Percentiles rank a stretch among this genome's conserved stretches.
Evolutionary conservation across 148 eudicot species (phyloP).

Genomic region (Talinum fruticosum): DNA sequence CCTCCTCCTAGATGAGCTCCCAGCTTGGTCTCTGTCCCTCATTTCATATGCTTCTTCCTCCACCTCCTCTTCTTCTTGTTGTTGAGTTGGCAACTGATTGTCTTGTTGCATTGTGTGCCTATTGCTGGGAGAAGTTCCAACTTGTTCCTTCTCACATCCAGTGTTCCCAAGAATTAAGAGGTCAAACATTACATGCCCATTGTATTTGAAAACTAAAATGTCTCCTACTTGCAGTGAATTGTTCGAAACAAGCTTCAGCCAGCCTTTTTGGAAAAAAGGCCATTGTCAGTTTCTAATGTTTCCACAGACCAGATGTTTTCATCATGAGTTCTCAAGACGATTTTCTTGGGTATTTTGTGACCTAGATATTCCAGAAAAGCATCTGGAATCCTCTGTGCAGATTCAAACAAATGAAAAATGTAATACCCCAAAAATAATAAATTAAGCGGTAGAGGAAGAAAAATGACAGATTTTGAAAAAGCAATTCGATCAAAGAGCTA

Average conservation of each 20-base stretch:
- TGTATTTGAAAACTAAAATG: constrained; percentile 23
- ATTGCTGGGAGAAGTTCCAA: not conserved
- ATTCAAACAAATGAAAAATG: not conserved
- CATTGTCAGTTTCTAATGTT: constrained; percentile 1
- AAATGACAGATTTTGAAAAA: no score
- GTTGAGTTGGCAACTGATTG: not conserved
- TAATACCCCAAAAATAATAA: not conserved
- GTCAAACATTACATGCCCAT: constrained; percentile 15
- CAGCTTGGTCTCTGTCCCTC: not conserved
- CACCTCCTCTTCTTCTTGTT: not conserved
- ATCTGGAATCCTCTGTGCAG: constrained; percentile 22
- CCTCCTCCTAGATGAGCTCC: not conserved
- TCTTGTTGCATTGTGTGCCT: not conserved
- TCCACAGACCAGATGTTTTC: constrained; percentile 17
- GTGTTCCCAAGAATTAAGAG: not conserved
- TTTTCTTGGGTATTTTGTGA: constrained; percentile 7
- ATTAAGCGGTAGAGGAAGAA: no score
- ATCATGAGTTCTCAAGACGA: not conserved
- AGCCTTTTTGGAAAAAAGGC: constrained; percentile 14
- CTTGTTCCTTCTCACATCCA: constrained; percentile 19
- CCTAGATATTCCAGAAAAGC: constrained; percentile 10
- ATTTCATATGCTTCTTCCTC: not conserved
- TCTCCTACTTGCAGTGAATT: constrained; percentile 20
- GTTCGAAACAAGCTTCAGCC: constrained; percentile 20
- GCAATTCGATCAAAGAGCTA: no score